These are phyloP conservation scores for Candolleomyces eurysporus DNA, from an alignment of 768 basidiomycete genomes.

Conservation along the genomic window DNA sequence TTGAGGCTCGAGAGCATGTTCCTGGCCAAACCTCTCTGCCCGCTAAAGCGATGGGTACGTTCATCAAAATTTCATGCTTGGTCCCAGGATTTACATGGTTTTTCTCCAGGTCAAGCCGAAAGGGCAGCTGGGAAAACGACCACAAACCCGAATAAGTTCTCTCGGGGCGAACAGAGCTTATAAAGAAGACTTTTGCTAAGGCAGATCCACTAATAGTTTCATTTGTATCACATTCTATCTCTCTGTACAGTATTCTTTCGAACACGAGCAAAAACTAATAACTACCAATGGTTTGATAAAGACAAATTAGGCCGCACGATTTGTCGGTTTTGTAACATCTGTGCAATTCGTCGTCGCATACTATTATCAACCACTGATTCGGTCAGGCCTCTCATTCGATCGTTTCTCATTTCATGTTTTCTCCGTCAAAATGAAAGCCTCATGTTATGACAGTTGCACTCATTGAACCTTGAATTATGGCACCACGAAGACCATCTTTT, in stretches of 20 bases:
- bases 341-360: too few relatives aligned
- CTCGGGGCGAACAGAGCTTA: neutral
- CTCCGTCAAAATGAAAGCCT: too few relatives aligned
- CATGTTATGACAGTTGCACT: too few relatives aligned
- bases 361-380: too few relatives aligned
- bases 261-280: neutral
- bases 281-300: neutral
- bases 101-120: neutral
- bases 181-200: neutral
- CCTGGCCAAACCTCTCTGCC: neutral
- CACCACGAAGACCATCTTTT: too few relatives aligned
- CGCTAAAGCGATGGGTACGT: too few relatives aligned
- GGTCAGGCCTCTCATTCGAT: too few relatives aligned
- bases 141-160: constrained; percentile 1
- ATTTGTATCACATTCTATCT: neutral
- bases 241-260: neutral
- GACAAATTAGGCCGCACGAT: neutral
- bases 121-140: neutral
- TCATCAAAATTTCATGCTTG: too few relatives aligned
- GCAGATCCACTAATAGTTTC: neutral
- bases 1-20: neutral
- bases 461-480: too few relatives aligned
- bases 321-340: neutral
- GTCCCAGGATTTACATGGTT: too few relatives aligned
- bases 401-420: too few relatives aligned